A percentile compares a stretch with the other conserved stretches of the same genome.
Evolutionary conservation across 352 stramenopile species (phyloP).

Genomic region (Phytophthora parvispora): DNA sequence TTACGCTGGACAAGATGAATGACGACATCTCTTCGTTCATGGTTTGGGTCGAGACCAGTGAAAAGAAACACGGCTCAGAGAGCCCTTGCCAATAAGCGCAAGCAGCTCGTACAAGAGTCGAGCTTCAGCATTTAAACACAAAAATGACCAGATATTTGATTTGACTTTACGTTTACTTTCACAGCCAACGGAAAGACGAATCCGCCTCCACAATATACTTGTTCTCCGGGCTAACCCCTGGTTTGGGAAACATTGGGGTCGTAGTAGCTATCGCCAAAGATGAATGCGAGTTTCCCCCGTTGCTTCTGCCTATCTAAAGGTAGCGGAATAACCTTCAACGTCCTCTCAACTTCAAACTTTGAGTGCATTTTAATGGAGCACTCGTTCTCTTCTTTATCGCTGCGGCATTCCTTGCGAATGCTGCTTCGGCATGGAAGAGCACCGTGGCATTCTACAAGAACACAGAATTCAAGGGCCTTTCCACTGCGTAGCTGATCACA

Average conservation of each 20-base stretch:
- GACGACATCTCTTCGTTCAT: slow-evolving; percentile 14
- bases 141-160: too few species aligned
- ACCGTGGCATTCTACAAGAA: slow-evolving; percentile 30
- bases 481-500: slow-evolving; percentile 21
- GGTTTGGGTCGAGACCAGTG: slow-evolving; percentile 1
- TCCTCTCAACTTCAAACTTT: neutral
- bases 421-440: neutral
- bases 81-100: slow-evolving; percentile 3
- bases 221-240: too few species aligned
- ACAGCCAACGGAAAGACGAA: too few species aligned
- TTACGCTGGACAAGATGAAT: slow-evolving; percentile 11
- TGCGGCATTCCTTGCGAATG: neutral
- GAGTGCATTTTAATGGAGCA: neutral
- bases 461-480: slow-evolving; percentile 5
- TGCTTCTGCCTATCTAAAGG: neutral
- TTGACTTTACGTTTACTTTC: too few species aligned
- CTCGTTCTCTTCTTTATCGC: neutral
- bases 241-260: too few species aligned
- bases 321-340: neutral
- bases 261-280: too few species aligned
- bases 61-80: slow-evolving; percentile 4
- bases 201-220: too few species aligned
- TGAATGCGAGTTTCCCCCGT: too few species aligned
- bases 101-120: too few species aligned
- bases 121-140: too few species aligned